phyloP scores from a whole-genome alignment of 345 rosid species.

The Heritiera fomes region DNA sequence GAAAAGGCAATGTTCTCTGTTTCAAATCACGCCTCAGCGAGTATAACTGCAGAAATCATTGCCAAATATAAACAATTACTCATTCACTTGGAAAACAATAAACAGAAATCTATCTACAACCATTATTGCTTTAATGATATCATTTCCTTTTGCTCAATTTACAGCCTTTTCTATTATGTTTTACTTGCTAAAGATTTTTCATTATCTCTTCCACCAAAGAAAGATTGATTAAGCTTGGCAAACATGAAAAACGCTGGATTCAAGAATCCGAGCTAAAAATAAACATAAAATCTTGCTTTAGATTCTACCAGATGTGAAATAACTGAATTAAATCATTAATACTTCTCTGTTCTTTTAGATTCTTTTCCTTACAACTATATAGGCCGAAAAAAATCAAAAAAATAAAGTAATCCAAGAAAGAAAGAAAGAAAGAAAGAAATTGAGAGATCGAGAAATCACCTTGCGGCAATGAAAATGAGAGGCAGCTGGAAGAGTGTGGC shows the following conservation, averaged over 20 bases:
- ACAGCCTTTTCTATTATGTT: neutral
- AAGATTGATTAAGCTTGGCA: neutral
- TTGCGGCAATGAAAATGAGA: conserved; percentile 33
- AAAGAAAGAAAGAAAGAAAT: neutral
- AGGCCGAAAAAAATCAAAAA: neutral
- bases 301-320: neutral
- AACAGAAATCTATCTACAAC: neutral
- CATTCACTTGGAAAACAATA: no score
- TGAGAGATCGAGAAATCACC: conserved; percentile 23
- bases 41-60: conserved; percentile 41
- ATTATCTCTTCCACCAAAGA: neutral
- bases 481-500: conserved; percentile 35
- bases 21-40: conserved; percentile 38
- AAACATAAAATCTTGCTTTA: neutral
- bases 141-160: neutral
- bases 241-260: neutral
- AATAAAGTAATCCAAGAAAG: neutral
- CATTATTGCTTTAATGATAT: neutral
- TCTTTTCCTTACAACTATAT: no score
- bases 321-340: neutral
- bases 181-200: neutral
- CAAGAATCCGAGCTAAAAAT: neutral
- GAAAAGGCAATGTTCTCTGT: conserved; percentile 32
- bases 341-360: neutral
- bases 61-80: conserved; percentile 8